A percentile compares a stretch with the other conserved stretches of the same genome.
Conservation (phyloP, 1,284 basidiomycete species). For the Kwoniella shivajii region DNA sequence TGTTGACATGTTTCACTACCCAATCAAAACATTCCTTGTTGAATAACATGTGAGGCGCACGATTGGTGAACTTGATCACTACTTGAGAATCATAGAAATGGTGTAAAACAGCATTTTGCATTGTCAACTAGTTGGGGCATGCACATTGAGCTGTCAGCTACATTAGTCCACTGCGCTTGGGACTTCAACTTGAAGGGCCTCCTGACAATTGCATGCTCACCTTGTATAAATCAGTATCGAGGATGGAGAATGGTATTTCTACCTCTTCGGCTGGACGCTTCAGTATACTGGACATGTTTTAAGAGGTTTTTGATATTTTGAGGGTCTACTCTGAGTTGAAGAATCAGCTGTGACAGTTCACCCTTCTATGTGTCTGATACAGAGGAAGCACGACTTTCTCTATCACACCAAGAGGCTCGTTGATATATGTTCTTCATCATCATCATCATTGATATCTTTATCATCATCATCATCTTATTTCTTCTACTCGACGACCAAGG, state of each 20-base stretch:
- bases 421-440: no score
- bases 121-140: slow-evolving; percentile 70
- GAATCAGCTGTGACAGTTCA: no score
- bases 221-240: slow-evolving; percentile 98
- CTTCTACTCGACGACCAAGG: no score
- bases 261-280: slow-evolving; percentile 26
- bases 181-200: no score
- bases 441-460: no score
- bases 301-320: neutral
- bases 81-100: slow-evolving; percentile 71
- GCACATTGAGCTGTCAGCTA: neutral
- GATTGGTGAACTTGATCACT: slow-evolving; percentile 79
- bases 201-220: no score
- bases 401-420: no score
- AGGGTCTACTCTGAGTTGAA: no score
- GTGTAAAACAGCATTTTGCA: slow-evolving; percentile 91
- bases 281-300: slow-evolving; percentile 7
- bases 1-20: slow-evolving; percentile 66
- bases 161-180: neutral
- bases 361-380: no score
- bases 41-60: slow-evolving; percentile 72
- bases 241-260: slow-evolving; percentile 64
- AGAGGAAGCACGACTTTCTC: no score
- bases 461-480: no score
- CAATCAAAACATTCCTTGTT: slow-evolving; percentile 67